Percentiles rank a stretch among this genome's conserved stretches.
Evolutionary conservation across 306 rosid species (phyloP).

Genomic region (Pueraria montana): DNA sequence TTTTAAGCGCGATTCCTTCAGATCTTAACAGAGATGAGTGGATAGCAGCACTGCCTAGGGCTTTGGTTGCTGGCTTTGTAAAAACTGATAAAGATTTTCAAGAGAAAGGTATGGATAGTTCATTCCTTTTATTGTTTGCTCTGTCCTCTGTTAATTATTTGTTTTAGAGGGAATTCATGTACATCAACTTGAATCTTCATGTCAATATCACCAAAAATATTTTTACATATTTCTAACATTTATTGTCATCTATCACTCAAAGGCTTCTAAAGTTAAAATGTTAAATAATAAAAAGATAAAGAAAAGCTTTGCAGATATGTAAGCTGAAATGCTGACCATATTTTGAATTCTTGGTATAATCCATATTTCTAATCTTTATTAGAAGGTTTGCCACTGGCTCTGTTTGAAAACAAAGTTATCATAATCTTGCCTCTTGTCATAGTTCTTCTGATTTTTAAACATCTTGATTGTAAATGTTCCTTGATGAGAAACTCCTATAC

Average conservation of each 20-base stretch:
- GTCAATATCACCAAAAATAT: slow-evolving; percentile 23
- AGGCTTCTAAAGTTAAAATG: slow-evolving; percentile 36
- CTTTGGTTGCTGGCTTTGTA: slow-evolving; percentile 98
- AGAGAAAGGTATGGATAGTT: slow-evolving; percentile 67
- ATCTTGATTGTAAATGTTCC: slow-evolving; percentile 2
- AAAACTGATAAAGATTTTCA: slow-evolving; percentile 97
- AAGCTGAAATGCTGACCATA: neutral
- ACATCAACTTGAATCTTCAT: slow-evolving; percentile 15
- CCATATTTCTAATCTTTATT: slow-evolving; percentile 21
- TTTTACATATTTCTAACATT: slow-evolving; percentile 12
- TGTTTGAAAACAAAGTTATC: slow-evolving; percentile 22
- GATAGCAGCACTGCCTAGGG: slow-evolving; percentile 96
- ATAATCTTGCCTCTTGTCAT: neutral
- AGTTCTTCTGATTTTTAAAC: slow-evolving; percentile 9
- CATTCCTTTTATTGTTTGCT: slow-evolving; percentile 28
- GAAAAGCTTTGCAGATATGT: slow-evolving; percentile 18
- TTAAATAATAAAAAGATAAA: neutral
- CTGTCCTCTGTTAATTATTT: slow-evolving; percentile 28
- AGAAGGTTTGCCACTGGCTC: slow-evolving; percentile 15
- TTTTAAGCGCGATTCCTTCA: slow-evolving; percentile 80
- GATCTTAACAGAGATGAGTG: slow-evolving; percentile 98
- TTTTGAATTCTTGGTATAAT: slow-evolving; percentile 30
- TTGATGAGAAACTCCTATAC: slow-evolving; percentile 6
- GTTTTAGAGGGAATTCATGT: slow-evolving; percentile 34
- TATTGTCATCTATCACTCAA: neutral